Base-by-base conservation (phyloP, 2,329 filamentous ascomycete species). In the Epichloe glyceriae region DNA sequence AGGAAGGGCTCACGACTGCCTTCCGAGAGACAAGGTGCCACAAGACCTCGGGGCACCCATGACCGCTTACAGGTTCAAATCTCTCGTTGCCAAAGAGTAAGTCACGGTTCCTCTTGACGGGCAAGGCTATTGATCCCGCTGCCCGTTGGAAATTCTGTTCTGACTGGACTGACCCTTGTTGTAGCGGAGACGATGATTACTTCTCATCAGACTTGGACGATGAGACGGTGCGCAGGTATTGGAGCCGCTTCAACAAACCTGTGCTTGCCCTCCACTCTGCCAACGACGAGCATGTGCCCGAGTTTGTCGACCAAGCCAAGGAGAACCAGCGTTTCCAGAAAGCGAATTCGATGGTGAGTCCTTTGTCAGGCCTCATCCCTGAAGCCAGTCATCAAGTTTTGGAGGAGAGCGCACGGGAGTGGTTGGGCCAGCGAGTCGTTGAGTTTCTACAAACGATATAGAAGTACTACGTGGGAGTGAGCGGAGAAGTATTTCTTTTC, bases 171-270 rank as follows among this genome's bases (percentile, higher is more conserved):
- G n/a, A 43, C 34, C 14, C 15, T 8, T 33, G 11, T 40, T 47
- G 10, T 33, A 79, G 80, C 5, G 85, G 83, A 10, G 84, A 86
- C 52, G 90, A 96, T 63, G 90, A 95, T 63, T 88, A 86, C 61
- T 95, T 95, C 68, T 90, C 85, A n/a, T 82, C 80, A 3, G 86
- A 93, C 61, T 68, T 93, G n/a, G 65, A 70, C 0, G 68, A 74
- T 34, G 71, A 77, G 34, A 70, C 73, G 17, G 69, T 89, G 6
- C 61, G 66, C 22, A 63, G 63, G 14, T 83, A 83, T n/a, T 95
- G 91, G 75, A 76, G 81, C 3, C 69, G 68, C 47, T 70, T 88
- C 50, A 68, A 70, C 42, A 73, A 77, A 49, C 78, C 80, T 1
- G 65, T 88, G 1, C 67, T 86, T 55, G 78, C 86, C 17, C 61